These are phyloP conservation scores for Penicillium digitatum DNA, from an alignment of 2,329 filamentous ascomycete species.

Conservation along the genomic window DNA sequence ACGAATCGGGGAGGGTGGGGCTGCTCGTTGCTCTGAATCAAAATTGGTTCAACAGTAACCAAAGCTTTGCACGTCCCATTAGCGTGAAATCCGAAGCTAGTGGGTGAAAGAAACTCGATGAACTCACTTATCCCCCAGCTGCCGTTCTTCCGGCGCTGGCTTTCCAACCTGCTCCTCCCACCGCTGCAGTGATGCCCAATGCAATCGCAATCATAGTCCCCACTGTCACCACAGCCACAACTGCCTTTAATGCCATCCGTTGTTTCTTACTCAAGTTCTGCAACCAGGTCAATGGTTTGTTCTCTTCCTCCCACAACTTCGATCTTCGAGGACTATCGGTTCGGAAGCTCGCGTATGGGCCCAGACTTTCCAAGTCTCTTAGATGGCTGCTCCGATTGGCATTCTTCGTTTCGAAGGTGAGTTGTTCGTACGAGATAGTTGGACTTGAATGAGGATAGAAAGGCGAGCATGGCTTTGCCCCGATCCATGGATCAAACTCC, in stretches of 20 bases:
- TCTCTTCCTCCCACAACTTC: slow-evolving; percentile 35
- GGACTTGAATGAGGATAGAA: slow-evolving; percentile 43
- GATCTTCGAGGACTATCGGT: slow-evolving; percentile 27
- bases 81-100: not conserved
- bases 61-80: not conserved
- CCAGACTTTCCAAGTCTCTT: slow-evolving; percentile 35
- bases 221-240: slow-evolving; percentile 42
- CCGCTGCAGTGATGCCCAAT: slow-evolving; percentile 43
- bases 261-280: slow-evolving; percentile 34
- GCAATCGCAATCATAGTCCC: slow-evolving; percentile 46
- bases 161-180: slow-evolving; percentile 45
- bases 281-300: slow-evolving; percentile 35
- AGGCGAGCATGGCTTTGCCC: slow-evolving; percentile 42
- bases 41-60: not conserved
- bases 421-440: slow-evolving; percentile 25
- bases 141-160: slow-evolving; percentile 30
- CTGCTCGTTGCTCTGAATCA: not conserved
- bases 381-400: slow-evolving; percentile 15
- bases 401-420: slow-evolving; percentile 26
- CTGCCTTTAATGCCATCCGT: slow-evolving; percentile 37
- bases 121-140: slow-evolving; percentile 23
- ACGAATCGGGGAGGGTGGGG: not conserved
- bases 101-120: not conserved
- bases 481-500: slow-evolving; percentile 40
- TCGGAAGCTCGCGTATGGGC: slow-evolving; percentile 13